Evolutionary conservation across 805 yeast genomes (phyloP).

Genomic region (Cyberlindnera xylosilytica): DNA sequence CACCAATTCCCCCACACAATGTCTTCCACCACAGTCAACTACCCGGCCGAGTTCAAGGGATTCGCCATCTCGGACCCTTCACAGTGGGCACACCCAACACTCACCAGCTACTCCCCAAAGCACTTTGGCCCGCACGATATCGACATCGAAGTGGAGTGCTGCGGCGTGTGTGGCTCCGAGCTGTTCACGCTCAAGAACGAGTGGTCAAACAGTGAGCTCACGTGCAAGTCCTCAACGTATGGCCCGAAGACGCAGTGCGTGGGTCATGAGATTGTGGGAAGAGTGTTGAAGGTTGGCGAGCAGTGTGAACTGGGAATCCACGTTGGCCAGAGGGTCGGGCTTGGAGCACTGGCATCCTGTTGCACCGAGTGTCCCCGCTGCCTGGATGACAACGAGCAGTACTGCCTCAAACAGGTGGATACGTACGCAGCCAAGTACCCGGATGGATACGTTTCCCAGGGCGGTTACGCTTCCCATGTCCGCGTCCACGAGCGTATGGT

Average conservation of each 20-base stretch:
- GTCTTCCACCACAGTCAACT: constrained; percentile 2
- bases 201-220: constrained; percentile 38
- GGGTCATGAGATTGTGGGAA: constrained; percentile 69
- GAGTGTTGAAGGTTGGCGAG: constrained; percentile 65
- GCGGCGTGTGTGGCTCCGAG: constrained; percentile 71
- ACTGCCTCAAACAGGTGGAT: constrained; percentile 45
- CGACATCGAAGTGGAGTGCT: constrained; percentile 55
- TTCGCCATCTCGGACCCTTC: constrained; percentile 48
- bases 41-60: constrained; percentile 55
- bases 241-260: constrained; percentile 44
- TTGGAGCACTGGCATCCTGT: constrained; percentile 66
- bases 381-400: constrained; percentile 48
- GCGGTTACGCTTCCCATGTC: constrained; percentile 69
- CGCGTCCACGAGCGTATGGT: constrained; percentile 62
- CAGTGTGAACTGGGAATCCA: no score
- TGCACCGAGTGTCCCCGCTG: constrained; percentile 66
- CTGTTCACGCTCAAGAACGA: constrained; percentile 47
- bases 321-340: constrained; percentile 75
- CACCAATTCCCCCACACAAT: no score
- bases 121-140: constrained; percentile 42
- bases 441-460: constrained; percentile 50
- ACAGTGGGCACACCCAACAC: constrained; percentile 56
- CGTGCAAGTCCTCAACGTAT: constrained; percentile 23
- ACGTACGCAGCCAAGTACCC: constrained; percentile 51
- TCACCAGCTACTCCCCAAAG: constrained; percentile 48